A percentile compares a stretch with the other conserved stretches of the same genome.
Conservation (phyloP, 331 rosid genomes). For the Acacia pycnantha region DNA sequence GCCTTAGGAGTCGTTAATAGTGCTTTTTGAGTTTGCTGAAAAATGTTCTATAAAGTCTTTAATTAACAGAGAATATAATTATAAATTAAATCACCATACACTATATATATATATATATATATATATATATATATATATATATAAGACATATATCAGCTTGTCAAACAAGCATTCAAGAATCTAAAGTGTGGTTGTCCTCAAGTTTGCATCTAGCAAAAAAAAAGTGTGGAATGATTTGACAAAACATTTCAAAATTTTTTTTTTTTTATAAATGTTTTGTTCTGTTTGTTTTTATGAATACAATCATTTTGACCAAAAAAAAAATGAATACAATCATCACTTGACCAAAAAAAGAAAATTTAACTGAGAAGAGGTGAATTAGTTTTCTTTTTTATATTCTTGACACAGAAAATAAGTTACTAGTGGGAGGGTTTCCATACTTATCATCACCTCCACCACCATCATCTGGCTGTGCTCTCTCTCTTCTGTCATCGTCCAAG, state of each 20-base stretch:
- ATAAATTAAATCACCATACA: background rate
- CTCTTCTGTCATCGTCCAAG: constrained; percentile 91
- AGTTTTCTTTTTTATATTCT: background rate
- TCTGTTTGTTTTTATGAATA: background rate
- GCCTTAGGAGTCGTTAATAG: background rate
- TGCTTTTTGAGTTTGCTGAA: background rate
- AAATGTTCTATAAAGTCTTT: background rate
- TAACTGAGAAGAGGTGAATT: background rate
- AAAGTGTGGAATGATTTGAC: background rate
- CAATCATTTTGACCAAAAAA: background rate
- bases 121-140: too few relatives aligned
- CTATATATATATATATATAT: too few relatives aligned
- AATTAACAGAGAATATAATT: background rate
- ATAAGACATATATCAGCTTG: background rate
- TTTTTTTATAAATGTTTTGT: background rate
- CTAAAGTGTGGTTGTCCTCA: background rate
- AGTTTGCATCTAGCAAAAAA: background rate
- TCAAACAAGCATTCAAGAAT: background rate
- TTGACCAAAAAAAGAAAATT: background rate
- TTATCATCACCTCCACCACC: background rate
- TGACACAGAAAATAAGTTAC: constrained; percentile 22
- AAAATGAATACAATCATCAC: background rate
- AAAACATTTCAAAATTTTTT: background rate
- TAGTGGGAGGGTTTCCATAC: constrained; percentile 35
- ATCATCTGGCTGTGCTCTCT: constrained; percentile 81